Evolutionary conservation across 805 yeast genomes (phyloP).

Genomic region (Candida sphagnicola): DNA sequence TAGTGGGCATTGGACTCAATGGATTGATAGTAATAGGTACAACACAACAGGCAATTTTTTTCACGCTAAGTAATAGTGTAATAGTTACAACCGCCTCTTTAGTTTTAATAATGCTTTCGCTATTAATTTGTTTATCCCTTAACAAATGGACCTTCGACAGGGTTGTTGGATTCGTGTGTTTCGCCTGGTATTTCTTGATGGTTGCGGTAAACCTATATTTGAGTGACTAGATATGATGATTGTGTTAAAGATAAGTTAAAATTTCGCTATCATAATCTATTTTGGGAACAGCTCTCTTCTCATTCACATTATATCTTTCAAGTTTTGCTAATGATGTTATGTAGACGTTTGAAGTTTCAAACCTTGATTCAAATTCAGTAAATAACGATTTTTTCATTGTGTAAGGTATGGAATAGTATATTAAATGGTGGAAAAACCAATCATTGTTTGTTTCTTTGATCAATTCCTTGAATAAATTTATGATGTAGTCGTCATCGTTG

Average conservation of each 20-base stretch:
- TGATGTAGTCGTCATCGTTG: constrained; percentile 20
- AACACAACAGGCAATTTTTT: constrained; percentile 8
- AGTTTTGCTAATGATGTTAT: constrained; percentile 7
- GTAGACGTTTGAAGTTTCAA: constrained; percentile 8
- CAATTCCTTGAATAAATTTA: constrained; percentile 24
- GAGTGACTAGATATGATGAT: constrained; percentile 1
- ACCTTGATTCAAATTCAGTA: constrained; percentile 14
- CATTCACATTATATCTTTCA: constrained; percentile 1
- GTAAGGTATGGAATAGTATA: constrained; percentile 18
- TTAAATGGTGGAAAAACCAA: constrained; percentile 30
- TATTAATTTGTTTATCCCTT: constrained; percentile 24
- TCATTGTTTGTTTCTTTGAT: constrained; percentile 30
- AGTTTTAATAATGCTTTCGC: constrained; percentile 17
- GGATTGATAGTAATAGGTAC: constrained; percentile 26
- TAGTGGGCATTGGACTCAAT: constrained; percentile 50
- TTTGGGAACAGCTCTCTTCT: not conserved
- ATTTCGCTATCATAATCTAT: constrained; percentile 1
- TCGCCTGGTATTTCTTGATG: constrained; percentile 18
- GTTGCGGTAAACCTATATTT: constrained; percentile 16
- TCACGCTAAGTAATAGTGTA: constrained; percentile 20
- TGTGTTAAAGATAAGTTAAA: not conserved
- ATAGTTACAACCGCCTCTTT: constrained; percentile 22
- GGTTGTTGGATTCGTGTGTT: constrained; percentile 21
- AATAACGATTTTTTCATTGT: constrained; percentile 19
- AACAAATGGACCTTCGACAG: constrained; percentile 33